phyloP scores from a whole-genome alignment of 352 stramenopile genomes.

The Globisporangium ultimum region DNA sequence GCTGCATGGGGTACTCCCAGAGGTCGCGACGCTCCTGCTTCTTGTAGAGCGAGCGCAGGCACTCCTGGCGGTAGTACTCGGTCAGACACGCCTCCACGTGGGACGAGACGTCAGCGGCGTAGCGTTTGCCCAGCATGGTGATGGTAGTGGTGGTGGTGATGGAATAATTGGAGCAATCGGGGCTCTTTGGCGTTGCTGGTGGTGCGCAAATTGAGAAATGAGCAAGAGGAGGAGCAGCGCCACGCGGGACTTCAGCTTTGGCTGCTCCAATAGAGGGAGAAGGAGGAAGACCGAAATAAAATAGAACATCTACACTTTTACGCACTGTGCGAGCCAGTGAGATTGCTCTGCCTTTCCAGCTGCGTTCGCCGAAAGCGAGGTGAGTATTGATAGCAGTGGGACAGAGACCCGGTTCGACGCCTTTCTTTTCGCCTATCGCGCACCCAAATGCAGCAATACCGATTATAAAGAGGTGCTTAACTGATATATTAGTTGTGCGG shows the following conservation, averaged over 20 bases:
- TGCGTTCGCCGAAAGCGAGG: slow-evolving; percentile 11
- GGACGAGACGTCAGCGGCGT: slow-evolving; percentile 49
- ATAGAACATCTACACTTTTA: background rate
- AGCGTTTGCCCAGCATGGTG: slow-evolving; percentile 68
- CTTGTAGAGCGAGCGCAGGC: slow-evolving; percentile 69
- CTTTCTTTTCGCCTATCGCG: background rate
- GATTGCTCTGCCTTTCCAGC: slow-evolving; percentile 13
- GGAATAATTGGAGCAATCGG: background rate
- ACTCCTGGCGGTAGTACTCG: slow-evolving; percentile 83
- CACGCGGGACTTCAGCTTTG: slow-evolving; percentile 8
- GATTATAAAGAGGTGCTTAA: background rate
- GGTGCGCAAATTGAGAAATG: slow-evolving; percentile 40
- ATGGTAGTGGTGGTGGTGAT: slow-evolving; percentile 17
- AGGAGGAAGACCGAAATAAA: background rate
- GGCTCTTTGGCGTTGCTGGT: slow-evolving; percentile 19
- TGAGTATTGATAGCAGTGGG: slow-evolving; percentile 13
- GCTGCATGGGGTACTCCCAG: slow-evolving; percentile 34
- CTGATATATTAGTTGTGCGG: background rate
- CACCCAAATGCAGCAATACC: background rate
- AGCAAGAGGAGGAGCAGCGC: slow-evolving; percentile 3
- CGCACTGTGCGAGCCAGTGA: background rate
- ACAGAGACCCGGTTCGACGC: background rate
- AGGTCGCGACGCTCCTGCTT: slow-evolving; percentile 44
- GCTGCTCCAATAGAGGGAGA: background rate
- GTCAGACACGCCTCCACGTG: slow-evolving; percentile 63